Conservation (phyloP, 2,329 filamentous ascomycete genomes). For the Fusarium napiforme region DNA sequence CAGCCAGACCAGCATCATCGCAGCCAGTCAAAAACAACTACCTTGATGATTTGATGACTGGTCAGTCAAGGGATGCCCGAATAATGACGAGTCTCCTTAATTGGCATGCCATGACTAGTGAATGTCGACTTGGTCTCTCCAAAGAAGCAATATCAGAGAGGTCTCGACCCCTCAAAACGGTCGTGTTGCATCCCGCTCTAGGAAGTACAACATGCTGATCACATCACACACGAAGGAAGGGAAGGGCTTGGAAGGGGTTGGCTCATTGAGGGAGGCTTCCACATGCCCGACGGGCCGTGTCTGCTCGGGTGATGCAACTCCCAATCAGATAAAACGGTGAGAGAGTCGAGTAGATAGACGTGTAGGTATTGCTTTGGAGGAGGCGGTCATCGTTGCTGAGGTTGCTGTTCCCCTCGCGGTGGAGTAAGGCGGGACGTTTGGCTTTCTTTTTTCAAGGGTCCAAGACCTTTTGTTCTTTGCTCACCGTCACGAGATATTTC, state of each 20-base stretch:
- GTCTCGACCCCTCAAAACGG: conserved; percentile 21
- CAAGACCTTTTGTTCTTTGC: conserved; percentile 3
- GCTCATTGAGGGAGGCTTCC: conserved; percentile 24
- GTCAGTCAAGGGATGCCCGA: not conserved
- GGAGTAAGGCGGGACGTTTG: conserved; percentile 1
- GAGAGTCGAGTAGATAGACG: not conserved
- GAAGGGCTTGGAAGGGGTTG: conserved; percentile 20
- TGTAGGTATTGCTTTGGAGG: conserved; percentile 6
- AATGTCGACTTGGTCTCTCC: not conserved
- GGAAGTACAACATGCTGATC: conserved; percentile 33
- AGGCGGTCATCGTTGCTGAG: not conserved
- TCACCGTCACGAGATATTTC: conserved; percentile 10
- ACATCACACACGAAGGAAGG: conserved; percentile 5
- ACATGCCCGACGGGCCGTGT: conserved; percentile 35
- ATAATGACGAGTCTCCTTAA: conserved; percentile 1
- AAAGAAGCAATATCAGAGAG: conserved; percentile 13
- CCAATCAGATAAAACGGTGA: conserved; percentile 24
- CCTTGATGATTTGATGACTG: conserved; percentile 9
- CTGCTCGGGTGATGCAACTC: conserved; percentile 34
- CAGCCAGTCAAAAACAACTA: not conserved
- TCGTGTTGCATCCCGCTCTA: conserved; percentile 26
- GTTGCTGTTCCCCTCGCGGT: not conserved
- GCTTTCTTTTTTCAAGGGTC: conserved; percentile 6
- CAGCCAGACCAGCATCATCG: conserved; percentile 3
- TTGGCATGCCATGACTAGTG: conserved; percentile 15